Evolutionary conservation across 805 yeast genomes (phyloP).

Genomic region (Yamadazyma scolyti): DNA sequence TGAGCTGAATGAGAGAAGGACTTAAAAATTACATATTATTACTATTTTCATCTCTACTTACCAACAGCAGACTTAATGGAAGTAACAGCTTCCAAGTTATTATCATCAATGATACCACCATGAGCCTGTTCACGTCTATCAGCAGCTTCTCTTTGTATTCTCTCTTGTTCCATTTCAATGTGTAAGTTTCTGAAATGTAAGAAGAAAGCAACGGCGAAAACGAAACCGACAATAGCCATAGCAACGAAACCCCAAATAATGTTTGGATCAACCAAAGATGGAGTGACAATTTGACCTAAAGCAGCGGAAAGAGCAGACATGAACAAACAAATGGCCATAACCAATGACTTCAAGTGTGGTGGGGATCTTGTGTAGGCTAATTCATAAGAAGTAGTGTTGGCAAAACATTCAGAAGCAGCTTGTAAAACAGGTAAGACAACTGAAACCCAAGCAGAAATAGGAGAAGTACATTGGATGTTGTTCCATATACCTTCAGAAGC

Average conservation of each 20-base stretch:
- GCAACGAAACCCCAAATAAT: constrained; percentile 40
- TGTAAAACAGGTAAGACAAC: constrained; percentile 8
- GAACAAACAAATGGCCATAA: constrained; percentile 42
- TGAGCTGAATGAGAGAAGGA: no score
- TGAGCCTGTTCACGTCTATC: constrained; percentile 10
- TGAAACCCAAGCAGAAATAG: constrained; percentile 26
- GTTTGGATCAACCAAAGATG: constrained; percentile 39
- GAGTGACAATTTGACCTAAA: constrained; percentile 38
- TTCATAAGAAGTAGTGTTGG: constrained; percentile 49
- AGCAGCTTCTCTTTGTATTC: constrained; percentile 21
- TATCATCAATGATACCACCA: constrained; percentile 17
- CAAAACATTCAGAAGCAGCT: constrained; percentile 53
- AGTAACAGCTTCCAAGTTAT: constrained; percentile 22
- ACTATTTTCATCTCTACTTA: constrained; percentile 11
- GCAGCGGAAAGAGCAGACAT: constrained; percentile 49
- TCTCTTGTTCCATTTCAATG: constrained; percentile 36
- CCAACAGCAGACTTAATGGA: constrained; percentile 28
- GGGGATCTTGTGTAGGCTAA: constrained; percentile 53
- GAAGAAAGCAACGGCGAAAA: constrained; percentile 28
- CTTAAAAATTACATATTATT: no score
- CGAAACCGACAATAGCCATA: constrained; percentile 32
- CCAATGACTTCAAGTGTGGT: constrained; percentile 47
- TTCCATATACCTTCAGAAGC: no score
- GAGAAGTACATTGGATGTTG: constrained; percentile 26
- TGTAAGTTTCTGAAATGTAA: constrained; percentile 36